phyloP scores from a whole-genome alignment of 371 early-diverging fungal genomes.

The Syncephalis fuscata region DNA sequence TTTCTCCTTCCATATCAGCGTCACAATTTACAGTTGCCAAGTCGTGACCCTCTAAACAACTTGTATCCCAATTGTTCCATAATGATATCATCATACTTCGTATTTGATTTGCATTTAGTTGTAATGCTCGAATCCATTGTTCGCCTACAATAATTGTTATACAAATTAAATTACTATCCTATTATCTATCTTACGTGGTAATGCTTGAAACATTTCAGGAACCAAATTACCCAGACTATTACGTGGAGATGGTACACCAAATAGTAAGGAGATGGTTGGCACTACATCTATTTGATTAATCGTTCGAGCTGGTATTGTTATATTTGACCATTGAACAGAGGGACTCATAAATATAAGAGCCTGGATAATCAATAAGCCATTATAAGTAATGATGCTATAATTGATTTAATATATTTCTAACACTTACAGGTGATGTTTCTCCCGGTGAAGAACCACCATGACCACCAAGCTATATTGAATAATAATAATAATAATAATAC shows the following conservation, averaged over 20 bases:
- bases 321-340: slow-evolving; percentile 6
- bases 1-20: not conserved
- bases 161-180: slow-evolving; percentile 2
- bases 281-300: slow-evolving; percentile 80
- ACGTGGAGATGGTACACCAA: slow-evolving; percentile 80
- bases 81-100: slow-evolving; percentile 20
- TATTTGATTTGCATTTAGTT: slow-evolving; percentile 42
- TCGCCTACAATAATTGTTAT: slow-evolving; percentile 7
- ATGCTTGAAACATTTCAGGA: slow-evolving; percentile 29
- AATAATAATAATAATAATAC: too few relatives aligned
- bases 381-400: not conserved
- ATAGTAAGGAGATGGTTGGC: slow-evolving; percentile 64
- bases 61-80: slow-evolving; percentile 13
- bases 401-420: not conserved
- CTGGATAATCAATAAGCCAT: slow-evolving; percentile 8
- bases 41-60: slow-evolving; percentile 1
- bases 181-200: slow-evolving; percentile 1
- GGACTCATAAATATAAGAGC: slow-evolving; percentile 30
- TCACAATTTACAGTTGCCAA: slow-evolving; percentile 2
- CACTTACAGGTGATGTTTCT: slow-evolving; percentile 36
- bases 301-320: slow-evolving; percentile 3
- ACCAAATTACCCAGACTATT: slow-evolving; percentile 76
- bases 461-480: slow-evolving; percentile 41
- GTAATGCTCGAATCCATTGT: slow-evolving; percentile 26
- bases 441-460: slow-evolving; percentile 46